Evolutionary conservation across 179 eudicot species (phyloP), one percentile per base, ranked within the genome.

Genomic region (Sideroxylon spinosum): DNA sequence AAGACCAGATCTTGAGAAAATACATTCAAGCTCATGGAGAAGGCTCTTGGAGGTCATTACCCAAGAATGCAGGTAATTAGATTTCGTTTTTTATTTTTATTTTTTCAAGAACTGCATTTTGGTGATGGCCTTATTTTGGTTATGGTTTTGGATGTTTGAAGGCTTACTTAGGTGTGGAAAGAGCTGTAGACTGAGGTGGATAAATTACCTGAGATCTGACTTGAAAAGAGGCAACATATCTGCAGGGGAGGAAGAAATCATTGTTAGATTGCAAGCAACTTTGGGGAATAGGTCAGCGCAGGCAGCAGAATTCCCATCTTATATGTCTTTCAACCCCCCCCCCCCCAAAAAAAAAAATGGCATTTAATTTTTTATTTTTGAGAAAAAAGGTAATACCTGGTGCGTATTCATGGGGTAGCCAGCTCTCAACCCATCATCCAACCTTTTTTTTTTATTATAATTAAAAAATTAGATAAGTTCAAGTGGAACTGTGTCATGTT

Each of bases 181-280:
- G 84, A 89, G 91, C 77, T 89, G 93, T 76, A 80, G 93, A 62
- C 74, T 89, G 78, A 82, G 92, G 79, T 89, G 92, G 92, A 83
- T 87, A 16, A 89, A 89, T 55, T 89, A 89, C 84, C 78, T 89
- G 80, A 86, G 86, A 71, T 79, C 91, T 4, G 88, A 82, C 50
- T 76, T 89, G 78, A 88, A 86, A 76, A 85, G 92, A 76, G 92
- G 92, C 32, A 86, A 83, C 32, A 84, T 86, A 63, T 72, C 90
- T 26, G 20, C 78, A 0, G 84, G 77, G 3, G 92, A 89, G 61
- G 92, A 86, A 29, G 85, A 86, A 28, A 53, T 75, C 49, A 89
- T 89, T 78, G 26, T 83, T 78, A 85, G 82, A 32, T 73, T 89
- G 61, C 90, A 83, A 76, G 69, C 85, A 16, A 65, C 83, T 23